Evolutionary conservation across 768 basidiomycete species (phyloP).

Genomic region (Tulasnella sp.): DNA sequence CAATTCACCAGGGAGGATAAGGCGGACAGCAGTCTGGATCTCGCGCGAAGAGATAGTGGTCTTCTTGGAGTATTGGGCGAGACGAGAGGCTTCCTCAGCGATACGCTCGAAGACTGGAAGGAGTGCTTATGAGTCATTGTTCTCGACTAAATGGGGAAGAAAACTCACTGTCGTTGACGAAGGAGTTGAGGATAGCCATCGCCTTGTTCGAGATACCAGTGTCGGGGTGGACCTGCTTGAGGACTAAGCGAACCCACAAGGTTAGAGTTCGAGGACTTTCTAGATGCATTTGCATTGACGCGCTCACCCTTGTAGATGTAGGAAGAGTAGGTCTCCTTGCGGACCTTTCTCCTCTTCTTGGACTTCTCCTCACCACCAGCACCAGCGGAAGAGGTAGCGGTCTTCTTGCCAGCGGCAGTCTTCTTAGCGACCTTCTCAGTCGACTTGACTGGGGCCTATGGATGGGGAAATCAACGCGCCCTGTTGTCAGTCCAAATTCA

Average conservation of each 20-base stretch:
- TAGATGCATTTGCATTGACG: too few species aligned
- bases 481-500: neutral
- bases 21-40: constrained; percentile 92
- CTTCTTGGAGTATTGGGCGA: constrained; percentile 97
- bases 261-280: constrained; percentile 9
- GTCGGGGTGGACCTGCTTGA: constrained; percentile 96
- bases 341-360: constrained; percentile 79
- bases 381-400: constrained; percentile 47
- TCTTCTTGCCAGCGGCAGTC: constrained; percentile 39
- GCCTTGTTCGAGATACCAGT: constrained; percentile 98
- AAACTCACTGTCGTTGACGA: constrained; percentile 60
- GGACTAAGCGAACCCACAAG: constrained; percentile 39
- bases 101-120: constrained; percentile 72
- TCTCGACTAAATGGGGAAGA: constrained; percentile 33
- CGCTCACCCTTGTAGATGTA: constrained; percentile 86
- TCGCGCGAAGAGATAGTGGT: constrained; percentile 98
- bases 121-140: neutral
- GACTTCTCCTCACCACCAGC: constrained; percentile 63
- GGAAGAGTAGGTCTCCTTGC: constrained; percentile 89
- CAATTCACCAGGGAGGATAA: constrained; percentile 94
- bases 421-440: constrained; percentile 53
- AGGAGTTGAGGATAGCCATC: constrained; percentile 86
- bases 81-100: constrained; percentile 80
- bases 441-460: constrained; percentile 44
- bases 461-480: neutral